Evolutionary conservation across 1,139 yeast genomes (phyloP).

Genomic region (Diutina mesorugosa): DNA sequence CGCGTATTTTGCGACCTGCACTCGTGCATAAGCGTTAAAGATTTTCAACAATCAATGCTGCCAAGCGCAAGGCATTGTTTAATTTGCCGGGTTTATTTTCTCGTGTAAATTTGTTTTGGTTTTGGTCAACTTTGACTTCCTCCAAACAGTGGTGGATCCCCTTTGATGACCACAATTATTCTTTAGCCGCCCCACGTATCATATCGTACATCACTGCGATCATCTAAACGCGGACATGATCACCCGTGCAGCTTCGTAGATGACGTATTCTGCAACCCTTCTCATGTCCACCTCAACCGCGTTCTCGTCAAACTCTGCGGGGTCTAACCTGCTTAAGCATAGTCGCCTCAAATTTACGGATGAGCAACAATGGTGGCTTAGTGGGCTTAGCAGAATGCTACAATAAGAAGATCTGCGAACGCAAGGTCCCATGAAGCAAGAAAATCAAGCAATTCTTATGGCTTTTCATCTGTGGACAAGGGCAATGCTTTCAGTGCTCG

Average conservation of each 20-base stretch:
- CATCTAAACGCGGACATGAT: background rate
- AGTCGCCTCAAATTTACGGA: background rate
- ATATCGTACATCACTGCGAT: background rate
- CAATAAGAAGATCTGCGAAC: background rate
- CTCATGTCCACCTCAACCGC: background rate
- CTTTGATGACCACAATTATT: background rate
- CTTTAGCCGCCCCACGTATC: background rate
- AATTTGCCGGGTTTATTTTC: background rate
- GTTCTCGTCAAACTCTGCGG: background rate
- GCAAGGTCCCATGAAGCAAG: background rate
- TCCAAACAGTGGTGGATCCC: background rate
- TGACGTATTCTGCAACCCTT: background rate
- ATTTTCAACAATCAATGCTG: background rate
- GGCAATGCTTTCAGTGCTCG: too few species aligned
- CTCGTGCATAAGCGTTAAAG: background rate
- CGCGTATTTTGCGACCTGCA: background rate
- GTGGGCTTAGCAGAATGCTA: background rate
- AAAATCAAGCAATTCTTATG: background rate
- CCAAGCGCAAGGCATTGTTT: background rate
- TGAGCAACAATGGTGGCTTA: background rate
- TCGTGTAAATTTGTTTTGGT: too few species aligned
- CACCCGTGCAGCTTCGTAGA: background rate
- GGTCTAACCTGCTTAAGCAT: background rate
- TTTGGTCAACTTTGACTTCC: background rate
- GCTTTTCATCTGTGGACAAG: too few species aligned